These are phyloP conservation scores for Botryosphaeria agaves DNA, from an alignment of 2,329 filamentous ascomycete genomes.

Conservation along the genomic window DNA sequence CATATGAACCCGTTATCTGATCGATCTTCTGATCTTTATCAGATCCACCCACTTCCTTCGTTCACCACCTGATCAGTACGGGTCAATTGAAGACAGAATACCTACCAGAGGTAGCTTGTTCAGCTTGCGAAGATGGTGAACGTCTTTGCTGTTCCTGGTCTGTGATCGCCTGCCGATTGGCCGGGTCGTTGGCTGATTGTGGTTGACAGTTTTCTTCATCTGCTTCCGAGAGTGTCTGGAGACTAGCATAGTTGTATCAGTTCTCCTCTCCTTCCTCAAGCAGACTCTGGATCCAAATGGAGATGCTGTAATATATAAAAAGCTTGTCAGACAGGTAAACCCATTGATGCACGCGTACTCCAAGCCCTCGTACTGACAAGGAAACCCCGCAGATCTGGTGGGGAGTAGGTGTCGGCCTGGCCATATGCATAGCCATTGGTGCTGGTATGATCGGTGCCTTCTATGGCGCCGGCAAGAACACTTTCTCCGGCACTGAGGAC, in stretches of 20 bases:
- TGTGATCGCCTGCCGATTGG: too few relatives aligned
- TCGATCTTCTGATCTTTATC: too few relatives aligned
- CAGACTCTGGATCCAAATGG: constrained; percentile 53
- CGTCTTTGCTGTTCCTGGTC: constrained; percentile 55
- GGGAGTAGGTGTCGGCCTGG: constrained; percentile 43
- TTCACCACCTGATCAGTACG: not conserved
- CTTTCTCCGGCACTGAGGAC: constrained; percentile 51
- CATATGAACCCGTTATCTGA: too few relatives aligned
- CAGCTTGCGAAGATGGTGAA: constrained; percentile 37
- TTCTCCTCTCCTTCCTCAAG: constrained; percentile 73
- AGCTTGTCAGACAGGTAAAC: constrained; percentile 43
- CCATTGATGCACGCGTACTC: too few relatives aligned
- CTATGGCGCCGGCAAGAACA: constrained; percentile 49
- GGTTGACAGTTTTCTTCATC: constrained; percentile 79
- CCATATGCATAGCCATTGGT: constrained; percentile 48
- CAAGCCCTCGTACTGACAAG: constrained; percentile 1
- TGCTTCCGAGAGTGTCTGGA: constrained; percentile 76
- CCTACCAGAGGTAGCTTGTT: too few relatives aligned
- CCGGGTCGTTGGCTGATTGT: too few relatives aligned
- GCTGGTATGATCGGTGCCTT: constrained; percentile 55
- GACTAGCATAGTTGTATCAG: constrained; percentile 69
- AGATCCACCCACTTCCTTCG: not conserved
- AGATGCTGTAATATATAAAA: constrained; percentile 47
- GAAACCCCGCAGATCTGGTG: constrained; percentile 41
- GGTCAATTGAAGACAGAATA: not conserved